Conservation (phyloP, 441 rosid genomes). For the Jatropha multifida region DNA sequence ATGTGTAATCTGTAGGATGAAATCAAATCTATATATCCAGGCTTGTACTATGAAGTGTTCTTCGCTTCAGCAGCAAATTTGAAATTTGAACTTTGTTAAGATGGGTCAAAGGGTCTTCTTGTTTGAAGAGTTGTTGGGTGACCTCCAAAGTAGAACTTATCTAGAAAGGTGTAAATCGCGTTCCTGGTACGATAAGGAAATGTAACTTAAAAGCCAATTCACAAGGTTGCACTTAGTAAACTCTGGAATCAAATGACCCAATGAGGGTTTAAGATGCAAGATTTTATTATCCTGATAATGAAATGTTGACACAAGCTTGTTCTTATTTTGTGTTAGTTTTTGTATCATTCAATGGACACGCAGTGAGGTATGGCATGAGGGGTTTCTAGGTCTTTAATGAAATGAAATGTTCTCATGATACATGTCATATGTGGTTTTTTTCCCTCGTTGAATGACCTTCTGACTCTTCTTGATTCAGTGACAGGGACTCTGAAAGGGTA, state of each 20-base stretch:
- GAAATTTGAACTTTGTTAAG: too few relatives aligned
- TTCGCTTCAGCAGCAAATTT: too few relatives aligned
- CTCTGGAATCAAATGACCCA: neutral
- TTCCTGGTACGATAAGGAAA: neutral
- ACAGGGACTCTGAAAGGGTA: constrained; percentile 94
- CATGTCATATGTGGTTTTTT: neutral
- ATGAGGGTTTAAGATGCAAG: neutral
- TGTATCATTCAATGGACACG: neutral
- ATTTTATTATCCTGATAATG: neutral
- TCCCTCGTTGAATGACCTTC: constrained; percentile 4
- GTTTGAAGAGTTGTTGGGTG: neutral
- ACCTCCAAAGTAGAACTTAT: neutral
- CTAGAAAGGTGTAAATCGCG: neutral
- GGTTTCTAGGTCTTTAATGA: neutral
- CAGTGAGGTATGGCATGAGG: neutral
- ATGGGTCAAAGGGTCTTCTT: neutral
- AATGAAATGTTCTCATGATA: neutral
- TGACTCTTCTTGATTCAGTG: constrained; percentile 40
- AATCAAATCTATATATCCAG: neutral
- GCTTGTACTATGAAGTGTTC: neutral
- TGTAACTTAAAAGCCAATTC: neutral
- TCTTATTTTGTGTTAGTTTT: neutral
- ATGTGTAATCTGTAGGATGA: neutral
- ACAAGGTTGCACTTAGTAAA: neutral
- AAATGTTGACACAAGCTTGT: neutral